Conservation (phyloP, 768 basidiomycete genomes). For the Kwoniella botswanensis region DNA sequence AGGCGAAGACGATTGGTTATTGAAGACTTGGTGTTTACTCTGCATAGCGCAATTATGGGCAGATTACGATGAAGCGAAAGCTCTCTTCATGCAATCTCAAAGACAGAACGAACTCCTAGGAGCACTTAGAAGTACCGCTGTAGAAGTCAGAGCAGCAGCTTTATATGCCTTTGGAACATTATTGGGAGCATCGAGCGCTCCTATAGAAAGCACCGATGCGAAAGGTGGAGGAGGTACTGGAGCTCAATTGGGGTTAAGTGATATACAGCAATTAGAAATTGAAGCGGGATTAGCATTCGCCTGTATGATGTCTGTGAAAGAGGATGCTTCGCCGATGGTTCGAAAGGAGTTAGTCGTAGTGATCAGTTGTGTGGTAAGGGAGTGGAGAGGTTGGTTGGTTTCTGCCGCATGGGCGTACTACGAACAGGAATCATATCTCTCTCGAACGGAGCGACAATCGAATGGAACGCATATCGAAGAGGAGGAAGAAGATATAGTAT, state of each 20-base stretch:
- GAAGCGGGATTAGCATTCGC: conserved; percentile 91
- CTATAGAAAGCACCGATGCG: conserved; percentile 66
- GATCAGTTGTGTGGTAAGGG: conserved; percentile 89
- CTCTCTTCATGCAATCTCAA: conserved; percentile 71
- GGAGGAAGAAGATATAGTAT: conserved; percentile 21
- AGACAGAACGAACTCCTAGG: conserved; percentile 81
- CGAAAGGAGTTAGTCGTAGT: conserved; percentile 90
- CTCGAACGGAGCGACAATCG: conserved; percentile 18
- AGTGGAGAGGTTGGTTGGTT: conserved; percentile 95
- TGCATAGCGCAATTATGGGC: conserved; percentile 93
- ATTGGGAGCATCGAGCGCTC: conserved; percentile 75
- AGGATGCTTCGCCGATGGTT: conserved; percentile 95
- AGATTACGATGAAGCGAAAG: conserved; percentile 89
- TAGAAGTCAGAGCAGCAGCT: conserved; percentile 89
- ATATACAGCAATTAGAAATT: conserved; percentile 63
- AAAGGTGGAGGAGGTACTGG: conserved; percentile 84
- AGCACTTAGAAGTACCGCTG: conserved; percentile 81
- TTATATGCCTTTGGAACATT: conserved; percentile 91
- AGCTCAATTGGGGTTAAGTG: conserved; percentile 62
- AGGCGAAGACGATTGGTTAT: conserved; percentile 85
- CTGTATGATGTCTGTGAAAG: conserved; percentile 82
- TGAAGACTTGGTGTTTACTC: conserved; percentile 91
- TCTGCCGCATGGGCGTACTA: conserved; percentile 96
- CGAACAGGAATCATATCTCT: conserved; percentile 71
- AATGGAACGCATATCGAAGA: neutral